Conservation (phyloP, 78 protist species). For the Speleostelium caveatum region DNA sequence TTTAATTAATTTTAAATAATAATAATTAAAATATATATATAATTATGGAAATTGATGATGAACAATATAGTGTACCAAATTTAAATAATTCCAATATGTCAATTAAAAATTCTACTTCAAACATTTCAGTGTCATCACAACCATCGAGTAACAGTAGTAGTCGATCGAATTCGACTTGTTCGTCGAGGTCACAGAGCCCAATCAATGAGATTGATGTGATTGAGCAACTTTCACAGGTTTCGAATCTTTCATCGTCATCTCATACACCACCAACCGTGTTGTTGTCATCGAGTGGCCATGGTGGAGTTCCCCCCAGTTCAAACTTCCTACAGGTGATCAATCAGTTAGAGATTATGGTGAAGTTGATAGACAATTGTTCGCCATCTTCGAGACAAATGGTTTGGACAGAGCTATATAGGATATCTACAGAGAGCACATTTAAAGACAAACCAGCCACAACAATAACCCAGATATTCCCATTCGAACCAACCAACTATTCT, state of each 20-base stretch:
- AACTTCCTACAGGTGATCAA: not conserved
- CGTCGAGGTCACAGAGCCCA: not conserved
- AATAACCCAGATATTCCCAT: not conserved
- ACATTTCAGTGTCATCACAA: no score
- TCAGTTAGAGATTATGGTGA: not conserved
- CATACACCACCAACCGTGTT: not conserved
- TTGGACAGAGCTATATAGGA: constrained; percentile 8
- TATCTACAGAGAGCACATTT: not conserved
- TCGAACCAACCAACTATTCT: not conserved
- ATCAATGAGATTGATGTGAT: no score
- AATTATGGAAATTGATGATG: not conserved
- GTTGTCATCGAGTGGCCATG: not conserved
- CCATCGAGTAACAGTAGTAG: not conserved
- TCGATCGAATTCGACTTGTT: not conserved
- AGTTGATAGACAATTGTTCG: constrained; percentile 19
- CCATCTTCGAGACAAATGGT: constrained; percentile 36
- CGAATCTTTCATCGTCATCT: not conserved
- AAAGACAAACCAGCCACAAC: not conserved
- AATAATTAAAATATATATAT: no score
- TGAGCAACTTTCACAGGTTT: not conserved
- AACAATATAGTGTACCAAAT: not conserved
- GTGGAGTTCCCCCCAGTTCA: not conserved
- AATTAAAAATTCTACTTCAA: not conserved
- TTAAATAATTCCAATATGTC: no score
- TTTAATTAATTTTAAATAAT: no score